Conservation (phyloP, 129 eudicot species). For the Silybum marianum region DNA sequence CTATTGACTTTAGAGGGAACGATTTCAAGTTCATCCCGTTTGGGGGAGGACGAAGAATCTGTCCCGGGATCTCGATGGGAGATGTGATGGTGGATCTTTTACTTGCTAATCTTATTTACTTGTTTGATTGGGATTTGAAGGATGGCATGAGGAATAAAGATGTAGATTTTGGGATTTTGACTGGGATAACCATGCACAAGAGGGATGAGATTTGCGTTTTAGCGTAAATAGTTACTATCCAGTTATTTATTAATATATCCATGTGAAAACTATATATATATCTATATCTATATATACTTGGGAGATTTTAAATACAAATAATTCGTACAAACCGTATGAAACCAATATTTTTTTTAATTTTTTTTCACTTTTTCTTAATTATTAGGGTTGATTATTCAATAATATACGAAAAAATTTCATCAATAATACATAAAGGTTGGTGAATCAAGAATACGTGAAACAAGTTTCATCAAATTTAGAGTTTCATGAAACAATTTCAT, state of each 20-base stretch:
- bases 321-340: too few species aligned
- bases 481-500: too few species aligned
- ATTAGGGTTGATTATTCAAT: too few species aligned
- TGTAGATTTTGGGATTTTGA: conserved; percentile 22
- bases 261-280: neutral
- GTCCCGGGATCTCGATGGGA: conserved; percentile 39
- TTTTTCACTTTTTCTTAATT: too few species aligned
- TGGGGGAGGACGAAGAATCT: conserved; percentile 34
- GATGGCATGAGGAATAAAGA: conserved; percentile 28
- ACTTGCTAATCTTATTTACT: conserved; percentile 30
- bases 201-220: conserved; percentile 11
- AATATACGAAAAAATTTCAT: too few species aligned
- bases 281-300: too few species aligned
- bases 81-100: conserved; percentile 23
- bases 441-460: too few species aligned
- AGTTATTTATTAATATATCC: neutral
- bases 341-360: too few species aligned
- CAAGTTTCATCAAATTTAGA: too few species aligned
- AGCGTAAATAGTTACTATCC: neutral
- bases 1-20: conserved; percentile 30
- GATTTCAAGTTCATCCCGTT: conserved; percentile 33
- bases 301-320: too few species aligned
- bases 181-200: conserved; percentile 35
- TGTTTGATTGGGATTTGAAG: conserved; percentile 29
- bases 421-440: too few species aligned